phyloP scores from a whole-genome alignment of 768 basidiomycete species.

The Auricularia auricula-judae region DNA sequence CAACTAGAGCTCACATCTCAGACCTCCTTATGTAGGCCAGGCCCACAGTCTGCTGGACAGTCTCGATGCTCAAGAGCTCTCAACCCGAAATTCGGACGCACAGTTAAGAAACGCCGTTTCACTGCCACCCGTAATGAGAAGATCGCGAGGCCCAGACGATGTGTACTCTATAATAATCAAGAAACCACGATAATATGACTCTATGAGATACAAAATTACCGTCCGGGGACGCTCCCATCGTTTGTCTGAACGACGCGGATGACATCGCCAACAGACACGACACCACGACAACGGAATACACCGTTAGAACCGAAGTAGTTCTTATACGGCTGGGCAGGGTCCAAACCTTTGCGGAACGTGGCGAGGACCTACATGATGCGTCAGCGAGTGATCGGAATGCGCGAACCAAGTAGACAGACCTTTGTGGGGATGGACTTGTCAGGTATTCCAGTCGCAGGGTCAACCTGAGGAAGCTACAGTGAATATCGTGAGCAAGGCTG shows the following conservation, averaged over 20 bases:
- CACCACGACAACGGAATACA: conserved; percentile 37
- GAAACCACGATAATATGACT: too few species aligned
- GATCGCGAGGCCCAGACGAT: too few species aligned
- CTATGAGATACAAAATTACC: not conserved
- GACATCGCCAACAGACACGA: conserved; percentile 17
- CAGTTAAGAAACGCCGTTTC: too few species aligned
- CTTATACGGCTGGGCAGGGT: conserved; percentile 34
- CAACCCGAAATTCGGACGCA: too few species aligned
- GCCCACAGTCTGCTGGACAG: too few species aligned
- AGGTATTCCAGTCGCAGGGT: conserved; percentile 48
- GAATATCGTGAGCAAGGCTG: conserved; percentile 2
- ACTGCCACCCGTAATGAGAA: too few species aligned
- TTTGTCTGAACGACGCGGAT: conserved; percentile 27
- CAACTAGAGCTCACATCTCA: too few species aligned
- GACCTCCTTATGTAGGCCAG: too few species aligned
- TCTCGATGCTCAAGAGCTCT: too few species aligned
- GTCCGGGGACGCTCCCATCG: not conserved
- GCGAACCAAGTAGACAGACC: conserved; percentile 3
- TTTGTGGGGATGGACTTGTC: conserved; percentile 59
- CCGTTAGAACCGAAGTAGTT: conserved; percentile 64
- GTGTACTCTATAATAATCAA: too few species aligned
- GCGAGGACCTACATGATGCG: conserved; percentile 41
- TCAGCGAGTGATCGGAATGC: not conserved
- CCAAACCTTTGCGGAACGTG: conserved; percentile 57
- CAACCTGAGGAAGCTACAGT: conserved; percentile 63